phyloP scores from a whole-genome alignment of 345 rosid species.

The Gossypioides kirkii region DNA sequence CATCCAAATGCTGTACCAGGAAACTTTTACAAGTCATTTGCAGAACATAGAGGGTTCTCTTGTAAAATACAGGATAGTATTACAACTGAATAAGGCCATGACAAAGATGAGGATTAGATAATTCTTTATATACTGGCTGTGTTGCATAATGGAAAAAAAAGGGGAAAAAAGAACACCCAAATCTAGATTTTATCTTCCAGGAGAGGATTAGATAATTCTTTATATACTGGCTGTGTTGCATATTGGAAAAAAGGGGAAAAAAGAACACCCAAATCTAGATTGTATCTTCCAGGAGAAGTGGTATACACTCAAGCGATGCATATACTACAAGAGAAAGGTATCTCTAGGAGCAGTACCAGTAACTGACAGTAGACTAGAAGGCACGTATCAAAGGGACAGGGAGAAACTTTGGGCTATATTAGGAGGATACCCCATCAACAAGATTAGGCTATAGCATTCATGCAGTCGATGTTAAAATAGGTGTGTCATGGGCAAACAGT shows the following conservation, averaged over 20 bases:
- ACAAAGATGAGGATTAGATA: background rate
- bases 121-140: background rate
- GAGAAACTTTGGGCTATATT: background rate
- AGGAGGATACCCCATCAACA: background rate
- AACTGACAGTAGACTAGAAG: background rate
- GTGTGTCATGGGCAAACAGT: background rate
- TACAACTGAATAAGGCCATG: background rate
- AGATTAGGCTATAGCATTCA: background rate
- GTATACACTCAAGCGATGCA: background rate
- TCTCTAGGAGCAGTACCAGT: background rate
- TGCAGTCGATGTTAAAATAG: background rate
- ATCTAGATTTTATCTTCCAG: background rate
- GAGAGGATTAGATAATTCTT: background rate
- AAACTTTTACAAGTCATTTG: slow-evolving; percentile 17
- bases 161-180: background rate
- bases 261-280: too few relatives aligned
- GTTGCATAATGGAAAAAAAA: background rate
- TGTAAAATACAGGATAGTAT: background rate
- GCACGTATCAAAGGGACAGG: background rate
- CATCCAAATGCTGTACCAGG: slow-evolving; percentile 76
- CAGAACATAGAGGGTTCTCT: slow-evolving; percentile 1
- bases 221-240: background rate
- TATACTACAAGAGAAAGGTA: background rate
- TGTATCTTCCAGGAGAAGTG: background rate
- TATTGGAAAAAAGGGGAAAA: background rate